A percentile compares a stretch with the other conserved stretches of the same genome.
These are phyloP conservation scores for Artemisia annua DNA, from an alignment of 129 eudicot species.

Conservation along the genomic window DNA sequence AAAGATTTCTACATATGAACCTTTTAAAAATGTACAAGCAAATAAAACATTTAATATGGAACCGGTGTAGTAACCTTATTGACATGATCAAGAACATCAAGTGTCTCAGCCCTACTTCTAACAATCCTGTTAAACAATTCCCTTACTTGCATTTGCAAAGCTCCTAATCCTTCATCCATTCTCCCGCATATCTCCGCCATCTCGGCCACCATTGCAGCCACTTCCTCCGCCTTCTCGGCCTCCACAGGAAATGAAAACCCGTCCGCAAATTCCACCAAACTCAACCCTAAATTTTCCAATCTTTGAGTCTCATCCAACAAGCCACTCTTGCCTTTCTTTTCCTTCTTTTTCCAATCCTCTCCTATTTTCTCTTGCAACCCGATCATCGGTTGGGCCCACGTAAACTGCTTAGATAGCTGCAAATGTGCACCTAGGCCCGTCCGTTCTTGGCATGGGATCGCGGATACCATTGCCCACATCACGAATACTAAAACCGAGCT, in stretches of 20 bases:
- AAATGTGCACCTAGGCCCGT: conserved; percentile 59
- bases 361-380: conserved; percentile 81
- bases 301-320: conserved; percentile 65
- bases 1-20: neutral
- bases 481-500: conserved; percentile 59
- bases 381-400: conserved; percentile 67
- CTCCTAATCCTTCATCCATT: conserved; percentile 74
- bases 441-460: conserved; percentile 85
- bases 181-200: conserved; percentile 61
- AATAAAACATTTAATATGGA: conserved; percentile 18
- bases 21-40: no score
- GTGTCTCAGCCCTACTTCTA: conserved; percentile 68
- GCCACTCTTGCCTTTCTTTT: conserved; percentile 79
- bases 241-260: conserved; percentile 64
- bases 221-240: conserved; percentile 64
- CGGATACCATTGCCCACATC: conserved; percentile 91
- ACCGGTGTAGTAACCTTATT: conserved; percentile 48
- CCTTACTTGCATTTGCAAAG: conserved; percentile 63
- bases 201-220: conserved; percentile 62
- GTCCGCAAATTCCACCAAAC: conserved; percentile 58
- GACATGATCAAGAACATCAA: conserved; percentile 80
- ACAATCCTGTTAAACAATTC: conserved; percentile 88
- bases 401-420: conserved; percentile 51
- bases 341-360: conserved; percentile 90
- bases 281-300: conserved; percentile 60